A percentile compares a stretch with the other conserved stretches of the same genome.
These are phyloP conservation scores for Gracilaria gracilis DNA, from an alignment of 23 red algal genomes.

Conservation along the genomic window DNA sequence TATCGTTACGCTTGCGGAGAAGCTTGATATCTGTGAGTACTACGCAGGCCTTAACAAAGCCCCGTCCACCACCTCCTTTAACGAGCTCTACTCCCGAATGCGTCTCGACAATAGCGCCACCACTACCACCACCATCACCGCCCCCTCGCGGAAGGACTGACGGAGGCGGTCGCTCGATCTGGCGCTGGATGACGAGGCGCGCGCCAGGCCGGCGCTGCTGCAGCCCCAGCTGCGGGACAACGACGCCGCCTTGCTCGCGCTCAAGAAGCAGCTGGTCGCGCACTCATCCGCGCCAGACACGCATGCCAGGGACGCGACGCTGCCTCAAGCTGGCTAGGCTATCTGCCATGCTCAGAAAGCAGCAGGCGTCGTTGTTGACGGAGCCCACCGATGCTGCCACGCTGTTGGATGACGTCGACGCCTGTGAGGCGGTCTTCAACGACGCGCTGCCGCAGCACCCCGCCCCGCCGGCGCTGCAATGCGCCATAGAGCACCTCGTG, in stretches of 20 bases:
- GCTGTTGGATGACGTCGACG: constrained; percentile 1
- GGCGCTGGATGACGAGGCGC: constrained; percentile 6
- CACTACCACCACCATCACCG: no score
- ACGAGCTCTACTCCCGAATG: background rate
- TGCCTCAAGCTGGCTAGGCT: background rate
- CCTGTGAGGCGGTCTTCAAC: background rate
- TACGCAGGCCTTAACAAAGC: constrained; percentile 14
- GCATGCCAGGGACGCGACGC: constrained; percentile 22
- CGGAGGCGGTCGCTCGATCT: constrained; percentile 36
- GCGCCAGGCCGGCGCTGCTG: background rate
- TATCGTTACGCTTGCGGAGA: constrained; percentile 5
- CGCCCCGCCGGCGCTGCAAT: background rate
- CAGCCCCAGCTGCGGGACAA: background rate
- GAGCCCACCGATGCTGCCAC: background rate
- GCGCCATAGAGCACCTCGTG: constrained; percentile 16
- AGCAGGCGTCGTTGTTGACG: background rate
- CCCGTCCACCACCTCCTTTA: constrained; percentile 18
- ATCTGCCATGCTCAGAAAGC: background rate
- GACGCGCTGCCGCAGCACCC: no score
- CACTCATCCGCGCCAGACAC: constrained; percentile 22
- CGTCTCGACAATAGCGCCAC: background rate
- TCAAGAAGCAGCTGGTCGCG: constrained; percentile 39
- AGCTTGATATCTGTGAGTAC: constrained; percentile 1
- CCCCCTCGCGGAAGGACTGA: background rate
- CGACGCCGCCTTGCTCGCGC: constrained; percentile 27